Evolutionary conservation across 2,329 filamentous ascomycete genomes (phyloP), one percentile per base, ranked within the genome.

Genomic region (Mycosphaerella arachidis): DNA sequence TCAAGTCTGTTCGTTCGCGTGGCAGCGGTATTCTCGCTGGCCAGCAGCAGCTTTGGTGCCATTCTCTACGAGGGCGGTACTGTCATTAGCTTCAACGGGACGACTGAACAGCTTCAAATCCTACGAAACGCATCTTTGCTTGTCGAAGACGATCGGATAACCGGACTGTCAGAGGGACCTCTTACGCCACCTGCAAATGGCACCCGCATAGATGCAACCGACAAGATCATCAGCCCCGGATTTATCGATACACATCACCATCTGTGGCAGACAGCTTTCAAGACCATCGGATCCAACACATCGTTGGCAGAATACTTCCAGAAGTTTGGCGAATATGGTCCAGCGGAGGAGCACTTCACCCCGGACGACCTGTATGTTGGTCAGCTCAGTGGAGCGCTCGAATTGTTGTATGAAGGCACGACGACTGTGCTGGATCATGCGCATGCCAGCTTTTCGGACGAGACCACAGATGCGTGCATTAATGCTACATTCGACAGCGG

Each of bases 201-300:
- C 50, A 53, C 48, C 6, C 31, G 52, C n/a, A 27, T 84, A n/a
- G 77, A 85, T 62, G 78, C 77, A 43, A 75, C 74, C 0, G 73
- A 77, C 55, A 81, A 82, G 65, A 84, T 84, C 59, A 74, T 84
- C 55, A 77, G 77, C 0, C 80, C 82, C 0, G 82, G 83, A 8
- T 53, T 53, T 30, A 53, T 53, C 33, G 51, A 53, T 13, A 53
- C 51, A 8, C 30, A 53, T 37, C 51, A 53, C 13, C 81, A 83
- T 61, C 76, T 78, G 0, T 84, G 82, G 82, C 81, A 85, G 65
- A 84, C 82, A 0, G 79, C 75, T 10, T 77, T 79, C 64, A 82
- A 81, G 66, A 84, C 82, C 0, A 62, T 85, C 1, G 79, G 63
- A 1, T 78, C 81, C 10, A 83, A 85, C 64, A 80, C 78, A 0